Base-by-base conservation (phyloP, 2,329 filamentous ascomycete species). In the Hawksworthiomyces lignivorus region DNA sequence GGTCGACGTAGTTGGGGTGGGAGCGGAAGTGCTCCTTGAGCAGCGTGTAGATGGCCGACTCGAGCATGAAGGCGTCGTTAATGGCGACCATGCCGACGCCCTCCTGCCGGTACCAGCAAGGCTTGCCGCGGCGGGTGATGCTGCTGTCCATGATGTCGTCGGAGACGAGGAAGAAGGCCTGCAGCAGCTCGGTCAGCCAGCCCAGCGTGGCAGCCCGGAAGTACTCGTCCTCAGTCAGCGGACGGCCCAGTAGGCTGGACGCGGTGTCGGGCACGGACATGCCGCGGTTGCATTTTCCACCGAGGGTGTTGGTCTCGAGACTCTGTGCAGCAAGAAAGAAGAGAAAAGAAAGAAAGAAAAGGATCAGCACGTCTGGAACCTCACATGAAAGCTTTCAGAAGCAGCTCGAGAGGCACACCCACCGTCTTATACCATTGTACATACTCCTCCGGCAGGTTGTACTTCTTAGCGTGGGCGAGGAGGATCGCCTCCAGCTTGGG, bases 101-200 rank as follows among this genome's bases (percentile, higher is more conserved):
- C 24, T 86, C 79, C 52, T 87, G 82, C 47, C 84, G 83, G 70
- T 97, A 98, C 92, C 92, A 98, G 73, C 92, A 98, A 31, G 92
- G 89, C 67, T 84, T 79, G 49, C 90, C 89, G 53, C 92, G 87
- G 47, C 92, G 88, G 43, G 92, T 98, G 65, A 95, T 92, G 63
- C 85, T 94, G 56, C 76, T 68, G 69, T 98, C 92, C 92, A 98
- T 98, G 58, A 98, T 96, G 65, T 98, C 92, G 68, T 98, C 92
- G 33, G 87, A 88, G 51, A 98, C 92, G 45, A 98, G 80, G 79
- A 98, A 97, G 75, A 96, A 97, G 52, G 92, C 90, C 70, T 98
- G 92, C 26, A 98, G 84, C 37, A 98, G 80, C 75, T 98, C 92
- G 50, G 94, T 94, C 76, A 95, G 80, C 92, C 92, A 98, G 59